Base-by-base conservation (phyloP, 1,284 basidiomycete genomes). In the Rhodotorula sp. region DNA sequence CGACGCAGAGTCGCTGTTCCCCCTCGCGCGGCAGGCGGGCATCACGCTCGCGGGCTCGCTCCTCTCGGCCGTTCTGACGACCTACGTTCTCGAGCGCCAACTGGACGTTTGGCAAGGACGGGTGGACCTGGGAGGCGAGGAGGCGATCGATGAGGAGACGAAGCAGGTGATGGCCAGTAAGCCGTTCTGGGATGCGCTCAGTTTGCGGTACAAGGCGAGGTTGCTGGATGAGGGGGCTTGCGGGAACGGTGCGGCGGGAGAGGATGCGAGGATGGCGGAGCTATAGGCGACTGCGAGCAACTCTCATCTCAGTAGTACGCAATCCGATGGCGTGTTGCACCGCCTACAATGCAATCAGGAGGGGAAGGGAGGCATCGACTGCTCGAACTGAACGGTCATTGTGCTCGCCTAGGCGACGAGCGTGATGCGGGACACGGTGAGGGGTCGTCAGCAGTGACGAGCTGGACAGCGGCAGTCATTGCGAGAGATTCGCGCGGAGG, bases 111-210 rank as follows among this genome's bases (percentile, higher is more conserved):
- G 68, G 60, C 37, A 53, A 3, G 58, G 47, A 20, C 28, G 37
- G 47, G 64, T 26, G n/a, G 40, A 28, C 24, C 13, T 22, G 18
- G 55, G n/a, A 3, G 30, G 18, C 31, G 31, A 15, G 7, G 61
- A 18, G 51, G 50, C 31, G 47, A 46, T 55, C n/a, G 64, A 52
- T 8, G 68, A 70, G 37, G 65, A 64, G 20, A 40, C 51, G 68
- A 44, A 59, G 22, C 52, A 40, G 56, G 61, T 56, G 18, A 40
- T 70, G 16, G 62, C 54, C 3, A 26, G 55, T 11, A 30, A 37
- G 30, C 54, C 51, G 48, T 58, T 70, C 2, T 70, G 68, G 68
- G 68, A 70, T 22, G 68, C 68, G 56, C 34, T 70, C 11, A 65
- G 64, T 30, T 24, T 70, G 31, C n/a, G 68, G 64, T 67, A 70